These are phyloP conservation scores for Neurospora sp. DNA, from an alignment of 495 filamentous ascomycete species.

Conservation along the genomic window DNA sequence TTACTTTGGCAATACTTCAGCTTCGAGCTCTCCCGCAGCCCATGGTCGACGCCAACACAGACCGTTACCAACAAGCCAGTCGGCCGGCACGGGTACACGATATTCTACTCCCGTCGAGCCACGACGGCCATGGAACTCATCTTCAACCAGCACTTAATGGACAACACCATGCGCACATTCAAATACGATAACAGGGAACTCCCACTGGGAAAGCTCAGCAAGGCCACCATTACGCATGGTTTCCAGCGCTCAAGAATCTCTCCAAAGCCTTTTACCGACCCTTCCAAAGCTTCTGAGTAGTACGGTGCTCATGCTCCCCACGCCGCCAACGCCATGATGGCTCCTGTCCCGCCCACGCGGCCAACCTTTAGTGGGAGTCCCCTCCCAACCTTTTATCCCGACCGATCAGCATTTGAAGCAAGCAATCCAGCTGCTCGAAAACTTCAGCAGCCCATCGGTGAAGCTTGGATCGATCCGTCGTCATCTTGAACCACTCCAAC, in stretches of 20 bases:
- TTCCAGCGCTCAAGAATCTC: not conserved
- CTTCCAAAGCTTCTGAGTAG: not conserved
- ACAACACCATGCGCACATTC: too few relatives aligned
- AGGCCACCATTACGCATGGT: too few relatives aligned
- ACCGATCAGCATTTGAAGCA: not conserved
- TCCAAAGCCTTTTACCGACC: not conserved
- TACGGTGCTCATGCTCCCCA: constrained; percentile 21
- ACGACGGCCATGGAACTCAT: not conserved
- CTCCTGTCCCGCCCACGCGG: not conserved
- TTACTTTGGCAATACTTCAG: not conserved
- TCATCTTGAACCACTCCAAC: not conserved
- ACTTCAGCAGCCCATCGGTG: not conserved
- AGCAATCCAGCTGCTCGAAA: not conserved
- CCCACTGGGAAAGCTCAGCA: too few relatives aligned
- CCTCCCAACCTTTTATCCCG: constrained; percentile 19
- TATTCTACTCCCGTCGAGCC: not conserved
- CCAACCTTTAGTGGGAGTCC: constrained; percentile 26
- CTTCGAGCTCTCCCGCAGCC: not conserved
- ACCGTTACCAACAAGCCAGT: not conserved
- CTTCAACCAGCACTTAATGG: too few relatives aligned
- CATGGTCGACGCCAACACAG: too few relatives aligned
- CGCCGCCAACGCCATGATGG: not conserved
- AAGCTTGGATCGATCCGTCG: not conserved
- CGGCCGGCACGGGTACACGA: not conserved
- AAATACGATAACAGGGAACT: too few relatives aligned